These are phyloP conservation scores for Leptosphaerulina australis DNA, from an alignment of 2,329 filamentous ascomycete species.

Conservation along the genomic window DNA sequence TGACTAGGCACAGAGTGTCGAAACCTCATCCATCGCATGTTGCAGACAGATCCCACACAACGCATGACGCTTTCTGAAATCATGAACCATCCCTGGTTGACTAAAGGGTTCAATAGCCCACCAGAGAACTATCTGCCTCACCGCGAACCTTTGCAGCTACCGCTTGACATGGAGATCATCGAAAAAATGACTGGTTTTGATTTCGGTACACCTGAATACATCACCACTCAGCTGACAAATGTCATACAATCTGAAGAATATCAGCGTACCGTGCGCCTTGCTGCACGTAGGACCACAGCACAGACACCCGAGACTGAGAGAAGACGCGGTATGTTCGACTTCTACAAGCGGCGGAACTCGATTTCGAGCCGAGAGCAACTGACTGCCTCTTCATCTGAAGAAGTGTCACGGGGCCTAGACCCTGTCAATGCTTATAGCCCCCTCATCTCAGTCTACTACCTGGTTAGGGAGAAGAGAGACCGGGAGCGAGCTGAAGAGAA, in stretches of 20 bases:
- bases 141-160: conserved; percentile 83
- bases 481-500: conserved; percentile 69
- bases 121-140: conserved; percentile 87
- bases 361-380: conserved; percentile 87
- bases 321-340: conserved; percentile 92
- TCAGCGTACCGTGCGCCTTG: conserved; percentile 76
- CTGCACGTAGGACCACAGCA: conserved; percentile 68
- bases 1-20: conserved; percentile 74
- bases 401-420: conserved; percentile 79
- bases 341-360: conserved; percentile 94
- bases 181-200: conserved; percentile 98
- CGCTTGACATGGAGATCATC: conserved; percentile 81
- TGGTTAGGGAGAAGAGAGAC: conserved; percentile 93
- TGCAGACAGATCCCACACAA: conserved; percentile 89
- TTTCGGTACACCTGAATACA: conserved; percentile 85
- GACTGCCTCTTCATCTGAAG: conserved; percentile 81
- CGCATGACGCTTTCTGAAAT: conserved; percentile 89
- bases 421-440: conserved; percentile 93
- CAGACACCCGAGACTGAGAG: conserved; percentile 68
- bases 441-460: conserved; percentile 89
- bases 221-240: conserved; percentile 79
- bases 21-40: conserved; percentile 89
- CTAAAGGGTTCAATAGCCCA: conserved; percentile 82
- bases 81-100: conserved; percentile 94
- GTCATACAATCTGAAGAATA: conserved; percentile 96